phyloP scores from a whole-genome alignment of 2,329 filamentous ascomycete species.

The Huntiella savannae region DNA sequence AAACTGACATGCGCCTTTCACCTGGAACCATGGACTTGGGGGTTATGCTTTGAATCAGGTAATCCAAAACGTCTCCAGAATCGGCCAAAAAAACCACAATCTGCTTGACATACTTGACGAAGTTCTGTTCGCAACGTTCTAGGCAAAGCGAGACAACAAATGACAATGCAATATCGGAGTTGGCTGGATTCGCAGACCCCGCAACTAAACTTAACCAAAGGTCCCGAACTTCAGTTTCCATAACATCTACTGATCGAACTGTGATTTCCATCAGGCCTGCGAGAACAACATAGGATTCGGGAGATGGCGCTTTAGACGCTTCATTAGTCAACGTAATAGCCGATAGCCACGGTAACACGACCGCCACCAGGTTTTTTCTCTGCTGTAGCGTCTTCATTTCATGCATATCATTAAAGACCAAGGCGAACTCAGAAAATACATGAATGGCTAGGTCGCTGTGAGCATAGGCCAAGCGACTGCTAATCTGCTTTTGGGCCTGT shows the following conservation, averaged over 20 bases:
- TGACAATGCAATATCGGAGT: slow-evolving; percentile 83
- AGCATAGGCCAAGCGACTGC: slow-evolving; percentile 70
- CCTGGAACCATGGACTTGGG: slow-evolving; percentile 95
- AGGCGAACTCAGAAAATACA: slow-evolving; percentile 87
- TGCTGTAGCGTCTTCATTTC: slow-evolving; percentile 54
- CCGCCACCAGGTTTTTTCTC: slow-evolving; percentile 84
- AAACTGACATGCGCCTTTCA: slow-evolving; percentile 45
- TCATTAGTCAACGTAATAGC: slow-evolving; percentile 83
- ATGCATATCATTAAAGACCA: slow-evolving; percentile 82
- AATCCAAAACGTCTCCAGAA: slow-evolving; percentile 81
- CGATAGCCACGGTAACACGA: slow-evolving; percentile 91
- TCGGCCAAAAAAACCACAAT: slow-evolving; percentile 75
- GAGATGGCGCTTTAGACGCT: slow-evolving; percentile 75
- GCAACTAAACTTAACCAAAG: slow-evolving; percentile 93
- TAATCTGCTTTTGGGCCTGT: slow-evolving; percentile 90
- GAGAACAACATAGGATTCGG: slow-evolving; percentile 81
- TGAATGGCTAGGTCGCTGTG: slow-evolving; percentile 80
- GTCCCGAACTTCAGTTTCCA: slow-evolving; percentile 94
- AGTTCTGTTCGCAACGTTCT: slow-evolving; percentile 89
- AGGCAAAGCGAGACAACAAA: slow-evolving; percentile 92
- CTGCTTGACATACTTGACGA: slow-evolving; percentile 94
- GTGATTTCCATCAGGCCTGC: slow-evolving; percentile 94
- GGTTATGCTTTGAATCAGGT: slow-evolving; percentile 73
- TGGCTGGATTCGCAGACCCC: slow-evolving; percentile 65
- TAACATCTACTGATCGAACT: slow-evolving; percentile 42